These are phyloP conservation scores for Oryza meyeriana DNA, from an alignment of 176 grass and related monocot species.

Conservation along the genomic window DNA sequence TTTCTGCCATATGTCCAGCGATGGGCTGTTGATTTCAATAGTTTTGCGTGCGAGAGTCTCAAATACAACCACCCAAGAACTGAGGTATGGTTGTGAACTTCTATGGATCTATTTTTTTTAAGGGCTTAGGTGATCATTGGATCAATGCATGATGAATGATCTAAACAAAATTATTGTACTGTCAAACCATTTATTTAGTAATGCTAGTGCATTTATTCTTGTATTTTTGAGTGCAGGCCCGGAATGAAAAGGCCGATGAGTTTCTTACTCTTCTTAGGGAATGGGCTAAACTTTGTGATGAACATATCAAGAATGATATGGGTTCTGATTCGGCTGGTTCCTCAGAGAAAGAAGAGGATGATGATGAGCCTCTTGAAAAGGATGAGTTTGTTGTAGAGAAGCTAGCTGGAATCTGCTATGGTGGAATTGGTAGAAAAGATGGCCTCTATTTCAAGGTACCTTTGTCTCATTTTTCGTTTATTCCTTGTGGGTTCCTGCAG, in stretches of 20 bases:
- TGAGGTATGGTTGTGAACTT: constrained; percentile 39
- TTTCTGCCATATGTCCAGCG: constrained; percentile 25
- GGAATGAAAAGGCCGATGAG: constrained; percentile 85
- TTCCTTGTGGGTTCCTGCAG: neutral
- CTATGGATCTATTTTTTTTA: neutral
- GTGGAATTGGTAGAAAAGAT: constrained; percentile 37
- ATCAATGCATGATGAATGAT: neutral
- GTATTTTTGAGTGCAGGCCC: constrained; percentile 36
- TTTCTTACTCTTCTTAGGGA: constrained; percentile 66
- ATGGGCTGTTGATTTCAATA: constrained; percentile 85
- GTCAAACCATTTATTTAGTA: neutral
- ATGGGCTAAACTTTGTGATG: constrained; percentile 49
- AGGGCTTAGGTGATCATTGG: neutral
- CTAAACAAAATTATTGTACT: neutral
- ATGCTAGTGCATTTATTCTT: neutral
- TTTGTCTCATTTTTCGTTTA: neutral
- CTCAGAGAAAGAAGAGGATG: constrained; percentile 35
- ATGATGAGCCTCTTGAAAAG: constrained; percentile 27
- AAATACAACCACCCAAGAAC: constrained; percentile 77
- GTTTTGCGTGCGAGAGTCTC: constrained; percentile 62
- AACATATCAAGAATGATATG: constrained; percentile 16
- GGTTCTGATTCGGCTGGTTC: neutral
- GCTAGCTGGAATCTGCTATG: constrained; percentile 59
- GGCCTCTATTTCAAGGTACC: constrained; percentile 71
- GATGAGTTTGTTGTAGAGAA: constrained; percentile 68